Evolutionary conservation across 805 yeast genomes (phyloP), one percentile per base, ranked within the genome.

Genomic region (Cyberlindnera maritima): DNA sequence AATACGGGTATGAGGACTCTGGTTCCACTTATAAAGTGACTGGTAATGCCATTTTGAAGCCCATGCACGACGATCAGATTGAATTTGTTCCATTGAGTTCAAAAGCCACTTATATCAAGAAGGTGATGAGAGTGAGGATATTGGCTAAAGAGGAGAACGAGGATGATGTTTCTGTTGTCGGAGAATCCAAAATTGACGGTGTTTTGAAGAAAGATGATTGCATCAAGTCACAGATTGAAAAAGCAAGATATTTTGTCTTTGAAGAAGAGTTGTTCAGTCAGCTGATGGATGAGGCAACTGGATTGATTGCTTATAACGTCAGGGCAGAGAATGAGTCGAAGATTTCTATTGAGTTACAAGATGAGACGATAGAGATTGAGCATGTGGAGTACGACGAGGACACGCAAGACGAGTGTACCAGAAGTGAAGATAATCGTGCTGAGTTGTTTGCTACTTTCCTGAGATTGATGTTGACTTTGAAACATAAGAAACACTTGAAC

Each of bases 1-100:
- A 87, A 57, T 94, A 86, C 60, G 98, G 98, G 0, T 92, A 79
- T 67, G 91, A 85, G 15, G 97, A 91, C 64, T 81, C 96, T 0
- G 99, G 98, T 0, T 87, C 96, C 1, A 77, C 72, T 18, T 88
- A 80, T 58, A 70, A 68, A 48, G 66, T 65, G 56, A 75, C 77
- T 53, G 97, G 97, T 2, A 66, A 84, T 36, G 97, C 96, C 0
- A 64, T 85, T 0, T 66, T 90, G 51, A 76, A 80, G 40, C 80
- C 83, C 46, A 66, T 76, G 28, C 57, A 59, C 48, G 53, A 60
- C 49, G 49, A 62, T 20, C 67, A 69, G 19, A 78, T 87, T 14
- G 71, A 69, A 29, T 63, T 68, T 50, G 55, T 65, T 4, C 72
- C 73, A 10, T 50, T 57, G 26, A 69, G 59, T 54, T 72, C 64